Percentiles rank a stretch among this genome's conserved stretches.
phyloP scores from a whole-genome alignment of 2,329 filamentous ascomycete genomes.

The Colletotrichum godetiae region DNA sequence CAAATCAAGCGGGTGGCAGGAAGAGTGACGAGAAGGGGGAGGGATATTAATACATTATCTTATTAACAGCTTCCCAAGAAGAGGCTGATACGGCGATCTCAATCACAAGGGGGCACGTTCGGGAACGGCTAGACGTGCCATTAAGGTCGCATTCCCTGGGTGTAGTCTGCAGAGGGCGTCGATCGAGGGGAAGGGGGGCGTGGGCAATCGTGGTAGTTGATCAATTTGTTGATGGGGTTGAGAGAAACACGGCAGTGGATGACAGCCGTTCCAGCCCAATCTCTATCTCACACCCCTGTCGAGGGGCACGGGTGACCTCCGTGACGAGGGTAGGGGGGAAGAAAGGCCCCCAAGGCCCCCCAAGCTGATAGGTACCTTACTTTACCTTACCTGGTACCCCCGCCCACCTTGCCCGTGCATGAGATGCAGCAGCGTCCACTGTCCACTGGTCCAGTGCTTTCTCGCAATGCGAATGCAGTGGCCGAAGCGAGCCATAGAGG shows the following conservation, averaged over 20 bases:
- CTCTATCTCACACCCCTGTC: not conserved
- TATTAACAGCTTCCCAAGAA: slow-evolving; percentile 18
- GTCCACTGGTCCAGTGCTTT: too few species aligned
- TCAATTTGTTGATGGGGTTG: not conserved
- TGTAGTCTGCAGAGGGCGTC: slow-evolving; percentile 13
- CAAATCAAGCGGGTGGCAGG: not conserved
- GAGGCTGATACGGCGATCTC: slow-evolving; percentile 21
- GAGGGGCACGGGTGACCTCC: not conserved
- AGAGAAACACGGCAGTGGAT: not conserved
- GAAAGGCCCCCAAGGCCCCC: slow-evolving; percentile 1
- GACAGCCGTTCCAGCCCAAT: slow-evolving; percentile 4
- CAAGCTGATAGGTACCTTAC: not conserved
- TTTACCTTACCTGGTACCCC: not conserved
- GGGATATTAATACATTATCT: slow-evolving; percentile 26
- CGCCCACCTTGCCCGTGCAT: not conserved
- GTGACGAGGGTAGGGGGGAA: not conserved
- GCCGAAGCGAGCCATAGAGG: not conserved
- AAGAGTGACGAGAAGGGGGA: not conserved
- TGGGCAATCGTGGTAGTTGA: not conserved
- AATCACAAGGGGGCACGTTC: not conserved
- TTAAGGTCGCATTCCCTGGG: slow-evolving; percentile 32
- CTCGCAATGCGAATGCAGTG: not conserved
- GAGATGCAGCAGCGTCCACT: too few species aligned
- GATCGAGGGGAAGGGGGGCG: not conserved
- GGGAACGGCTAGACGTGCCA: slow-evolving; percentile 22